These are phyloP conservation scores for Agrocybe pediades DNA, from an alignment of 768 basidiomycete species.

Conservation along the genomic window DNA sequence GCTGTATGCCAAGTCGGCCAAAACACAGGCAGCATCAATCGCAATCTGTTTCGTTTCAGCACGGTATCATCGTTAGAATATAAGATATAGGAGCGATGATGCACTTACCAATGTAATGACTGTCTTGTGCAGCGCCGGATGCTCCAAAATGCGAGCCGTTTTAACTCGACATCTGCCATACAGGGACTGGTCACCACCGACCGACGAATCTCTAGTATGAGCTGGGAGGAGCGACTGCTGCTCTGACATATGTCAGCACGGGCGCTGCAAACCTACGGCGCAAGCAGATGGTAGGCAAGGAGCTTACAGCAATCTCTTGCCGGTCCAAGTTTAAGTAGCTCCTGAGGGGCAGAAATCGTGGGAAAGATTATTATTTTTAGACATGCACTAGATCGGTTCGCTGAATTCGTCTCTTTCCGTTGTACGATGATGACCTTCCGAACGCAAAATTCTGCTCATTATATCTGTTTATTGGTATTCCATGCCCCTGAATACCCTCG, in stretches of 20 bases:
- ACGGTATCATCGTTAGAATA: background rate
- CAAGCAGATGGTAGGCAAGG: conserved; percentile 4
- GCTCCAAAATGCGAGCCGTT: conserved; percentile 54
- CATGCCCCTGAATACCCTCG: conserved; percentile 1
- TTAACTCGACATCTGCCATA: conserved; percentile 27
- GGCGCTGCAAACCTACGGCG: conserved; percentile 10
- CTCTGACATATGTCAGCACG: conserved; percentile 39
- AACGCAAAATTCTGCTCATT: background rate
- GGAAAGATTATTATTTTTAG: background rate
- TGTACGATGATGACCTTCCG: background rate
- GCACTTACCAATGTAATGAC: conserved; percentile 59
- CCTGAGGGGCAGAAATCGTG: background rate
- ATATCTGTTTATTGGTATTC: background rate
- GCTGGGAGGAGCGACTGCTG: conserved; percentile 47
- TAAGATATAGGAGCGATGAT: no score
- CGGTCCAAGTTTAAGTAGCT: background rate
- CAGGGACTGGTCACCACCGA: conserved; percentile 3
- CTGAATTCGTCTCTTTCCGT: background rate
- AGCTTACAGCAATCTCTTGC: background rate
- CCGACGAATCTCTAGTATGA: conserved; percentile 2
- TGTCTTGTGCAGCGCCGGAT: conserved; percentile 50
- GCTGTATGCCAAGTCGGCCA: conserved; percentile 69
- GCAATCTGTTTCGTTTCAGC: conserved; percentile 41
- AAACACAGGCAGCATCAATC: conserved; percentile 70
- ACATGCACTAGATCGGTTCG: background rate